A percentile compares a stretch with the other conserved stretches of the same genome.
Evolutionary conservation across 192 early-diverging fungal genomes (phyloP).

Genomic region (Backusella sp.): DNA sequence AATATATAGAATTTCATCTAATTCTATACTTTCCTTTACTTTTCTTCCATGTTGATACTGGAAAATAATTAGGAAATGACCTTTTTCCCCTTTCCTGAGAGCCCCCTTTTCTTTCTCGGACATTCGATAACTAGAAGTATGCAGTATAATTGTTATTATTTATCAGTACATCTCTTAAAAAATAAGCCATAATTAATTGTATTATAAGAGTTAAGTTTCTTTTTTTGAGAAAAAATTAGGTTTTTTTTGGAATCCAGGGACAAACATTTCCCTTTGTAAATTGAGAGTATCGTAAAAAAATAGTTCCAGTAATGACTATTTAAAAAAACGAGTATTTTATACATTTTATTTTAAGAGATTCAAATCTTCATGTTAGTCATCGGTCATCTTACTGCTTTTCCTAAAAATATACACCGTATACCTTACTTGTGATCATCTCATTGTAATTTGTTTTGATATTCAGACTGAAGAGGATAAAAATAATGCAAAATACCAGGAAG

Average conservation of each 20-base stretch:
- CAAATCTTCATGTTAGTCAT: not conserved
- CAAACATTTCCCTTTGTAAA: not conserved
- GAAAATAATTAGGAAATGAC: not conserved
- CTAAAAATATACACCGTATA: not conserved
- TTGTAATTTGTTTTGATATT: not conserved
- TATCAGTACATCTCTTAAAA: not conserved
- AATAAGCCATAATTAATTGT: not conserved
- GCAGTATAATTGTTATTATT: not conserved
- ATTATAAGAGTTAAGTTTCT: not conserved
- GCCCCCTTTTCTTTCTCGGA: not conserved
- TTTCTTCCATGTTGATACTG: not conserved
- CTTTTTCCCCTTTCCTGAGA: not conserved
- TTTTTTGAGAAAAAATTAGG: not conserved
- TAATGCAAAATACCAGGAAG: not conserved
- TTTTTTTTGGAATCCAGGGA: not conserved
- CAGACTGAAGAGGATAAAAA: not conserved
- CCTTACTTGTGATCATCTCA: not conserved
- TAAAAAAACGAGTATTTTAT: not conserved
- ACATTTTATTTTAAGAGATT: no score
- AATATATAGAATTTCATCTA: not conserved
- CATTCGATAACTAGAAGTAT: not conserved
- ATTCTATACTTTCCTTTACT: not conserved
- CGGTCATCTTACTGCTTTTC: not conserved
- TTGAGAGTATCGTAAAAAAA: not conserved
- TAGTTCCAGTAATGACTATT: not conserved